These are phyloP conservation scores for Xylariaceae sp. DNA, from an alignment of 2,329 filamentous ascomycete species.

Conservation along the genomic window DNA sequence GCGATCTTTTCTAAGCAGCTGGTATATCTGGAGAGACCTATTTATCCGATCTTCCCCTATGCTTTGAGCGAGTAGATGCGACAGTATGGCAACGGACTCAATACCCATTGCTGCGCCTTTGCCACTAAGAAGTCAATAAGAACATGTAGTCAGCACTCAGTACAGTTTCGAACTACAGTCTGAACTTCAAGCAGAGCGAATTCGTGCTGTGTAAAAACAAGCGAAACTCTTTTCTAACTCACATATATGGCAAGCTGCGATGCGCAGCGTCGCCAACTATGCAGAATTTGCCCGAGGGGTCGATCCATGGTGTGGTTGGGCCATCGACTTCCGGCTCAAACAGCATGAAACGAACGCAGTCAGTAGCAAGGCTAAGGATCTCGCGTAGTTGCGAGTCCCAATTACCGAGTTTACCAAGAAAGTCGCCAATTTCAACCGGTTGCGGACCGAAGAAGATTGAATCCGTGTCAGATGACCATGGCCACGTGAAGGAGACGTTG, in stretches of 20 bases:
- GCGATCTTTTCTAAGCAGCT: conserved; percentile 19
- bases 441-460: conserved; percentile 19
- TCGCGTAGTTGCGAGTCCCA: conserved; percentile 21
- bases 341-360: conserved; percentile 16
- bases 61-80: conserved; percentile 16
- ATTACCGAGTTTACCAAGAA: conserved; percentile 10
- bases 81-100: conserved; percentile 19
- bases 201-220: not conserved
- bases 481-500: conserved; percentile 23
- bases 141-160: no score
- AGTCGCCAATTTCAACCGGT: conserved; percentile 13
- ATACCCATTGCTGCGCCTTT: conserved; percentile 21
- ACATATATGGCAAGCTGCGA: conserved; percentile 20
- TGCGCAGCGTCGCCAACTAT: conserved; percentile 23
- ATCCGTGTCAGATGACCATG: conserved; percentile 17
- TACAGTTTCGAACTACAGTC: no score
- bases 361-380: conserved; percentile 16
- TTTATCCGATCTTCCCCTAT: conserved; percentile 5
- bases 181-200: no score
- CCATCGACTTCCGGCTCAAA: conserved; percentile 19
- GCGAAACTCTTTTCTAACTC: no score
- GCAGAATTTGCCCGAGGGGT: conserved; percentile 15
- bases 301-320: conserved; percentile 16
- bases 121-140: conserved; percentile 8
- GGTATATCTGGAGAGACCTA: conserved; percentile 14